phyloP scores from a whole-genome alignment of 192 early-diverging fungal species.

The Helicostylum pulchrum region DNA sequence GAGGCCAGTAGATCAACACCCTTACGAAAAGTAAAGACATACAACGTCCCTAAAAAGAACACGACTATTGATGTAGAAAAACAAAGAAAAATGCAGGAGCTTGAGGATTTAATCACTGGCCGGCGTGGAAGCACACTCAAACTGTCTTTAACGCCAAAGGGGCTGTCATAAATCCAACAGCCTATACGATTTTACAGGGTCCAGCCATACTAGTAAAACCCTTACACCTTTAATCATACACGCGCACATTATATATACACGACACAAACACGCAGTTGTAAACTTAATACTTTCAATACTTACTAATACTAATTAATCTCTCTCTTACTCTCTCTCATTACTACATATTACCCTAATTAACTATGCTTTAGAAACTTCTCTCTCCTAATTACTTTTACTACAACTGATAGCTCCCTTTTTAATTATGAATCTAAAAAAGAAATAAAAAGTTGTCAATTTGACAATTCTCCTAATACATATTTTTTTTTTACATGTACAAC shows the following conservation, averaged over 20 bases:
- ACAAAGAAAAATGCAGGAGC: slow-evolving; percentile 10
- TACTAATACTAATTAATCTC: too few relatives aligned
- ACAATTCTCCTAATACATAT: too few relatives aligned
- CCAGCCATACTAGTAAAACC: too few relatives aligned
- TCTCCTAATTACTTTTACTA: too few relatives aligned
- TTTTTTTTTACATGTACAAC: too few relatives aligned
- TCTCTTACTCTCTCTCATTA: neutral
- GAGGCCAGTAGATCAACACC: slow-evolving; percentile 25
- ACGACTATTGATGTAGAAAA: slow-evolving; percentile 8
- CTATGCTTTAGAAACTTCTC: neutral
- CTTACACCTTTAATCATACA: too few relatives aligned
- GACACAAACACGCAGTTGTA: too few relatives aligned
- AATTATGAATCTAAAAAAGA: too few relatives aligned
- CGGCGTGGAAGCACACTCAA: slow-evolving; percentile 33
- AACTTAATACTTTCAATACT: neutral
- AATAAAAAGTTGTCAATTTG: too few relatives aligned
- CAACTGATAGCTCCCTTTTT: too few relatives aligned
- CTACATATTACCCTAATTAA: neutral
- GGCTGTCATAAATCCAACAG: neutral
- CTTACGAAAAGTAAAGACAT: slow-evolving; percentile 24
- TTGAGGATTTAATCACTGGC: slow-evolving; percentile 35
- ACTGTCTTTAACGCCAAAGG: slow-evolving; percentile 33
- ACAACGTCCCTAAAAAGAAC: slow-evolving; percentile 15
- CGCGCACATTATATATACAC: neutral
- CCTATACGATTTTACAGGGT: too few relatives aligned